Base-by-base conservation (phyloP, 2,329 filamentous ascomycete species). In the Monosporascus sp. region DNA sequence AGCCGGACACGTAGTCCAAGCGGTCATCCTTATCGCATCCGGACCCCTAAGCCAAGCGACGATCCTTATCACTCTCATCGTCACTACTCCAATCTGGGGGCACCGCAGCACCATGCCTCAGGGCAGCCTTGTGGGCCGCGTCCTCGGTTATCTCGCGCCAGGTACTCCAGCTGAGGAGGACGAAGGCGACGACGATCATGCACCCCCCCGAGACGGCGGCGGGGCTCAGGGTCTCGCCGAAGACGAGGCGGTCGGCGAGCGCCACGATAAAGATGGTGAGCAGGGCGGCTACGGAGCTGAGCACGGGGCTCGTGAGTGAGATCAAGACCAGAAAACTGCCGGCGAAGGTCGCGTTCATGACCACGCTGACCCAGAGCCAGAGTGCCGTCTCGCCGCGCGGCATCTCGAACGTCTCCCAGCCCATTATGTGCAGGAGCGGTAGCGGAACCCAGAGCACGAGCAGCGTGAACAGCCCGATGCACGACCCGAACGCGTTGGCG, bases 261-360 rank as follows among this genome's bases (percentile, higher is more conserved):
- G 93, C 94, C 7, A 99, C 94, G 56, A 97, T 83, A 77, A 99
- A 97, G 60, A 99, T 99, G 22, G 94, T 99, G 47, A 99, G 78
- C 31, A 99, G 81, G 2, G 93, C 90, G 1, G 94, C 94, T 11
- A 99, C 94, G 18, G 89, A 95, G 54, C 88, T 93, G 5, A 99
- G 78, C 3, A 99, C 94, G 1, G 94, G 94, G 18, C 88, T 93
- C 0, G 94, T 99, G 27, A 99, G 79, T 17, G 87, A 91, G 65
- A 99, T 97, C 50, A 99, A 80, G 36, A 96, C 88, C 7, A 97
- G 79, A 76, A 97, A 97, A 20, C 87, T 90, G 24, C 94, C 94
- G 11, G 91, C 94, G 68, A 99, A 99, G 1, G 84, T 87, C 46
- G 91, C 92, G 75, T 97, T 99, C 61, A 91, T 85, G 49, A 94